Evolutionary conservation across 2,329 filamentous ascomycete genomes (phyloP).

Genomic region (Ophiostoma ips): DNA sequence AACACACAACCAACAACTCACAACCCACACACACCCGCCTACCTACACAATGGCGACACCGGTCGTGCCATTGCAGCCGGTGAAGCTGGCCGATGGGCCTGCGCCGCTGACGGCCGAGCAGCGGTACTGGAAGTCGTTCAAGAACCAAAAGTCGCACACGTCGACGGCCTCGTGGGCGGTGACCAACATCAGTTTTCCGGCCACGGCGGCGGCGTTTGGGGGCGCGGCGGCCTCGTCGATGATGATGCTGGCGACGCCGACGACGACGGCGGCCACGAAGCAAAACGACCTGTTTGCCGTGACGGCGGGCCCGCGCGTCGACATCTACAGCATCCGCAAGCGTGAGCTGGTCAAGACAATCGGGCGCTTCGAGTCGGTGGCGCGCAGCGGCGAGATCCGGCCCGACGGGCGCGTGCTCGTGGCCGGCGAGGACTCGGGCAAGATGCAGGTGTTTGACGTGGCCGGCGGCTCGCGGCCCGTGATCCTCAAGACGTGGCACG

Average conservation of each 20-base stretch:
- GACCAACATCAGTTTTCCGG: slow-evolving; percentile 72
- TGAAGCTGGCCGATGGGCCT: slow-evolving; percentile 73
- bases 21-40: no score
- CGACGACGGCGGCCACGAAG: slow-evolving; percentile 28
- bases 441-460: slow-evolving; percentile 91
- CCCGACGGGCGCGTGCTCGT: slow-evolving; percentile 79
- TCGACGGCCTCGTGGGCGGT: slow-evolving; percentile 83
- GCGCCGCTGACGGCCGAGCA: slow-evolving; percentile 81
- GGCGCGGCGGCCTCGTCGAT: slow-evolving; percentile 18
- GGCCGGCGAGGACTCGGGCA: slow-evolving; percentile 80
- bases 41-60: slow-evolving; percentile 79
- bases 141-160: slow-evolving; percentile 76
- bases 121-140: slow-evolving; percentile 91
- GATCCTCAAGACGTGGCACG: slow-evolving; percentile 88
- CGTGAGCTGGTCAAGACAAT: slow-evolving; percentile 90
- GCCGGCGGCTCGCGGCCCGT: slow-evolving; percentile 52
- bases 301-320: slow-evolving; percentile 84
- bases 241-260: slow-evolving; percentile 23
- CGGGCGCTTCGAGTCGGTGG: slow-evolving; percentile 82
- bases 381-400: slow-evolving; percentile 77
- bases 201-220: slow-evolving; percentile 25
- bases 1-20: background rate
- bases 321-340: slow-evolving; percentile 85
- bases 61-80: slow-evolving; percentile 63
- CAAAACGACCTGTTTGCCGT: slow-evolving; percentile 70